Percentiles rank a stretch among this genome's conserved stretches.
phyloP scores from a whole-genome alignment of 345 rosid species.

The Sisymbrium irio region DNA sequence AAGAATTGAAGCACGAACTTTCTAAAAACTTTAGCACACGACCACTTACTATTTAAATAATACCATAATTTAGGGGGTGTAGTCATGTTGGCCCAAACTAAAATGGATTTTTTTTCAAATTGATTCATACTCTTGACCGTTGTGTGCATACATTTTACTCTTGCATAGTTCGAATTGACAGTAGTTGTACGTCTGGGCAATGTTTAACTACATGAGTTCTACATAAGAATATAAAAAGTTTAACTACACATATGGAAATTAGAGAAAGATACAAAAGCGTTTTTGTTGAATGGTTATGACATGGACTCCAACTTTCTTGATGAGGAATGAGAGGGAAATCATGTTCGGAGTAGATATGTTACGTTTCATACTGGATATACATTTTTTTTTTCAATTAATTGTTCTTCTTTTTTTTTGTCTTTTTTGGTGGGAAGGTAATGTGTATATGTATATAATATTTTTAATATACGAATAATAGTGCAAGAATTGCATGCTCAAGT shows the following conservation, averaged over 20 bases:
- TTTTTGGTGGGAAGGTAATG: slow-evolving; percentile 20
- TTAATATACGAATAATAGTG: background rate
- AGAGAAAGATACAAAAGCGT: background rate
- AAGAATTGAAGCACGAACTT: background rate
- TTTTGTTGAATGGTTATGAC: slow-evolving; percentile 59
- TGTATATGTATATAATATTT: background rate
- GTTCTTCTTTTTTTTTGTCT: background rate
- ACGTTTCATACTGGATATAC: slow-evolving; percentile 12
- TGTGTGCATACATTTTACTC: background rate
- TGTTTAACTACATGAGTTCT: background rate
- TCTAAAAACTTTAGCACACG: slow-evolving; percentile 8
- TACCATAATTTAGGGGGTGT: background rate
- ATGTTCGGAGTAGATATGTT: slow-evolving; percentile 26
- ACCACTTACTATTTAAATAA: background rate
- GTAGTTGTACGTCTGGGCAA: background rate
- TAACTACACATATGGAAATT: background rate
- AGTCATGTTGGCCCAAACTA: background rate
- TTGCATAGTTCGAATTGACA: background rate
- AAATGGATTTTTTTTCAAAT: background rate
- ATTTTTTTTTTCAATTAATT: background rate
- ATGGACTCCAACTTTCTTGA: slow-evolving; percentile 61
- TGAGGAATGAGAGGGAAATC: slow-evolving; percentile 58
- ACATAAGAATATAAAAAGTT: background rate
- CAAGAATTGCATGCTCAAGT: slow-evolving; percentile 5
- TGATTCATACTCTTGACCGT: background rate